Base-by-base conservation (phyloP, 1,284 basidiomycete genomes). In the Puccinia novopanici region DNA sequence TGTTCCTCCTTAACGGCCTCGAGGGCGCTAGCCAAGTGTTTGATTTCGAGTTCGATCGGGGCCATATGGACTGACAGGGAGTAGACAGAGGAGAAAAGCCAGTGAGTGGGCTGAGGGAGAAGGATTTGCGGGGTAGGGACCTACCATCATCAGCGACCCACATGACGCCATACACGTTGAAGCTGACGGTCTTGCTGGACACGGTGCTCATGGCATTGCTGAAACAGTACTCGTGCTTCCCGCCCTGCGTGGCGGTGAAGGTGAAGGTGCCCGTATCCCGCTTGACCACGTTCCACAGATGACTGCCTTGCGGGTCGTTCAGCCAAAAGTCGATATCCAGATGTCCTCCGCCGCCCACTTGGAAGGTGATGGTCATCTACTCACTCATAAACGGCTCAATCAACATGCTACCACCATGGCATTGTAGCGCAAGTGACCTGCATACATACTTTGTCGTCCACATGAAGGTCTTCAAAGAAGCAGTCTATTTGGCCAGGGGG, bases 111-210 rank as follows among this genome's bases (percentile, higher is more conserved):
- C 40, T n/a, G 22, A 19, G 15, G 24, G 24, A 27, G 15, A 17
- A 37, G 40, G 50, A 54, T 34, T 34, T 34, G 4, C 6, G 22
- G 0, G 17, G 22, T n/a, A 24, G 13, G n/a, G 63, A 85, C 87
- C 82, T 82, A 89, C 92, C 92, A 83, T 94, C 93, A 83, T 93
- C 94, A 65, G 90, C 89, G 40, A 96, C 90, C 84, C 94, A 99
- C 82, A 99, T 92, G 73, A 98, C 91, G 40, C 97, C 97, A 84
- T 99, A 97, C 5, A 99, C 96, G 86, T 99, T 99, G 89, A 99
- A 99, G 86, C 95, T 97, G 84, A 99, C 91, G 82, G 93, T 91
- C 87, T 99, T 99, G 87, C 96, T 93, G 63, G 93, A 91, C 83
- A 98, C 91, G 40, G 92, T 91, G 84, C 92, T 94, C 92, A 98